Evolutionary conservation across 768 basidiomycete genomes (phyloP), one percentile per base, ranked within the genome.

Genomic region (Ramaria sp.): DNA sequence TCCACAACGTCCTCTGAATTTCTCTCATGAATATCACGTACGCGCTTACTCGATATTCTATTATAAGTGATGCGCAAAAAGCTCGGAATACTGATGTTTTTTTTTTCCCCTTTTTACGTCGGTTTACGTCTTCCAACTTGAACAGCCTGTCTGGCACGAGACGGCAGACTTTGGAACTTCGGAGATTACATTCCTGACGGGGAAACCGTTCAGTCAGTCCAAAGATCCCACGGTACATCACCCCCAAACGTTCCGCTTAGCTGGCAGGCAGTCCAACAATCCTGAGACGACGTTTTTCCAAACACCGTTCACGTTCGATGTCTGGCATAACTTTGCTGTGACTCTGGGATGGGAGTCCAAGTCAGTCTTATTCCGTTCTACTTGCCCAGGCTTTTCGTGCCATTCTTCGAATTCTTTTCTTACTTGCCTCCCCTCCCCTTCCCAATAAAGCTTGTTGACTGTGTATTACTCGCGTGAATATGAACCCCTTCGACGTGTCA

Each of bases 291-390:
- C 48, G 28, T 57, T 57, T 44, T 57, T 61, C 50, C 47, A 48
- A 8, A 57, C 56, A 30, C 48, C 56, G 12, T 59, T 59, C 48
- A 48, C 44, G 20, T 28, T 34, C 30, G 56, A 56, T 30, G 44
- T 50, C 15, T 61, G 60, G 58, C 58, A 59, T 48, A 60, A 60
- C 48, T 60, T 58, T 39, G 60, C 60, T 20, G 22, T 60, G 15
- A 60, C 60, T 18, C 34, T 60, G 22, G 60, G 60, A 27, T 60
- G 57, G 55, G 54, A 57, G 16, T 39, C 54, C n/a, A 57, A 56
- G 60, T 47, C 1, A 42, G 41, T 56, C 27, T 8, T 34, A 34
- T 34, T 18, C n/a, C 3, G 9, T 16, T 22, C 24, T n/a, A n/a
- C n/a, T n/a, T n/a, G n/a, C n/a, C n/a, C n/a, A n/a, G n/a, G n/a